These are phyloP conservation scores for Alternaria sp. DNA, from an alignment of 2,329 filamentous ascomycete genomes.

Conservation along the genomic window DNA sequence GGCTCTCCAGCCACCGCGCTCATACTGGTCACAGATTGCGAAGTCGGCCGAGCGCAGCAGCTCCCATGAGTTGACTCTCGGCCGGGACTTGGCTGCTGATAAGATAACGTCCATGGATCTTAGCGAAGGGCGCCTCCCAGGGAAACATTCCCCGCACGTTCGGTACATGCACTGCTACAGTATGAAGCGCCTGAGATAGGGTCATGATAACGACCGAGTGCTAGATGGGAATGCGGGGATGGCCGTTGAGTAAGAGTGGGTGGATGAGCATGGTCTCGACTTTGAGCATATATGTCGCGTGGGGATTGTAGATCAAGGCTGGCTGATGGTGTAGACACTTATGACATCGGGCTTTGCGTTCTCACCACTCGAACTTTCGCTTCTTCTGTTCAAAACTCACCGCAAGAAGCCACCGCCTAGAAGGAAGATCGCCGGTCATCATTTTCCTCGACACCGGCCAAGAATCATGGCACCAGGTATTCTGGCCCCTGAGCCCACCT, in stretches of 20 bases:
- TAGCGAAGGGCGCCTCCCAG: neutral
- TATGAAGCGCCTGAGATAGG: neutral
- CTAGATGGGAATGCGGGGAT: neutral
- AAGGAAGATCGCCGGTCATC: neutral
- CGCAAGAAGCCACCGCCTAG: neutral
- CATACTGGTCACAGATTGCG: neutral
- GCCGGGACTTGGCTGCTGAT: neutral
- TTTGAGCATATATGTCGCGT: neutral
- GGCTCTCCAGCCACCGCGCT: neutral
- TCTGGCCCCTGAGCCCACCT: neutral
- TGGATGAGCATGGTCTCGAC: neutral
- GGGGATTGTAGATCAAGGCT: neutral
- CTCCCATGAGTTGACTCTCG: neutral
- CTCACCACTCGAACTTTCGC: neutral
- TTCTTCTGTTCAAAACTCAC: neutral
- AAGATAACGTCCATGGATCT: neutral
- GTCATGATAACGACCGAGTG: neutral
- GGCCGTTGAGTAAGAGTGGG: neutral
- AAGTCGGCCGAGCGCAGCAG: neutral
- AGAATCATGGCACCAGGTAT: neutral
- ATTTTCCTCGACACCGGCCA: neutral
- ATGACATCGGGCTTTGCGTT: neutral
- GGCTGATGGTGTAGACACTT: neutral
- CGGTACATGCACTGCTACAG: neutral
- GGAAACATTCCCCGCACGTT: neutral